Percentiles rank a stretch among this genome's conserved stretches.
These are phyloP conservation scores for Wickerhamiella vanderwaltii DNA, from an alignment of 805 yeast genomes.

Conservation along the genomic window DNA sequence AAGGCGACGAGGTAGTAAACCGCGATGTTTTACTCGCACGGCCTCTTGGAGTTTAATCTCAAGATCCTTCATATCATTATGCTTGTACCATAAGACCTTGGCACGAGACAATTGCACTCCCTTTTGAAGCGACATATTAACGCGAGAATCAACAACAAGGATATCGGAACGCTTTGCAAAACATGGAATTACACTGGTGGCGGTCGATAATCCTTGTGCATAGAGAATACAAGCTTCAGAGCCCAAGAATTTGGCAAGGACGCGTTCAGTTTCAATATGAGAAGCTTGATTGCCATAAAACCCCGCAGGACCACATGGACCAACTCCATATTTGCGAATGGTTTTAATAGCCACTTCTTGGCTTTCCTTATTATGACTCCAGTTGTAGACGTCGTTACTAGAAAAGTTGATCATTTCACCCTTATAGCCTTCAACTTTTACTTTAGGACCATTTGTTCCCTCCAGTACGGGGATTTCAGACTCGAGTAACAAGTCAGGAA, in stretches of 20 bases:
- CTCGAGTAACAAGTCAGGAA: conserved; percentile 51
- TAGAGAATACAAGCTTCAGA: conserved; percentile 71
- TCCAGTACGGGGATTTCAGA: conserved; percentile 49
- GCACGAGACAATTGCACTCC: conserved; percentile 82
- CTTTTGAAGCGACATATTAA: conserved; percentile 68
- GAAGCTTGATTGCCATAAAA: conserved; percentile 93
- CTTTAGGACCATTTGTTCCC: conserved; percentile 39
- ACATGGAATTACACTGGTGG: conserved; percentile 81
- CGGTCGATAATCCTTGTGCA: conserved; percentile 84
- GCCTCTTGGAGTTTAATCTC: conserved; percentile 50
- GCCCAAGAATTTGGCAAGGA: conserved; percentile 61
- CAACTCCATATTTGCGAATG: conserved; percentile 72
- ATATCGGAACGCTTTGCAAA: conserved; percentile 92
- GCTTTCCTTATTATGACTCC: conserved; percentile 40
- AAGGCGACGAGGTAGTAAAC: conserved; percentile 78
- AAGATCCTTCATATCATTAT: conserved; percentile 76
- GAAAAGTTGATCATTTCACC: conserved; percentile 50
- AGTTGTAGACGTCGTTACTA: conserved; percentile 56
- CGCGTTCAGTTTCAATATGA: conserved; percentile 68
- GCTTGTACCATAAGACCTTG: conserved; percentile 59
- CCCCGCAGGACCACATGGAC: conserved; percentile 97
- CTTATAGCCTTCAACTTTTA: conserved; percentile 25
- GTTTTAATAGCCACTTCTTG: conserved; percentile 42
- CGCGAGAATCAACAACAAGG: conserved; percentile 73
- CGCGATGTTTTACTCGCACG: conserved; percentile 44